These are phyloP conservation scores for Penicillium sp. DNA, from an alignment of 2,329 filamentous ascomycete species.

Conservation along the genomic window DNA sequence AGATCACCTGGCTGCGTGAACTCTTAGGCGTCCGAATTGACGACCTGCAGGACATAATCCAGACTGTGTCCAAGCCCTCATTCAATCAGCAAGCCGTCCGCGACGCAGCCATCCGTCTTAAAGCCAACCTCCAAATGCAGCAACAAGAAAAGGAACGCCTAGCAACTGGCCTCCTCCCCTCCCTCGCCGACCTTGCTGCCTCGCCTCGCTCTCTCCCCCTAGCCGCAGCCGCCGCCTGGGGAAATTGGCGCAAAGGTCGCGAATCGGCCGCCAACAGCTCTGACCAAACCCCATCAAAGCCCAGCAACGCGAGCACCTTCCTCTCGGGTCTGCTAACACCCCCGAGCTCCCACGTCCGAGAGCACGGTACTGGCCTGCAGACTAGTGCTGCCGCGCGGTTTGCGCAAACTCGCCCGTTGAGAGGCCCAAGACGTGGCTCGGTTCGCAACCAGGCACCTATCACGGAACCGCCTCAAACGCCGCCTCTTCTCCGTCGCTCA, in stretches of 20 bases:
- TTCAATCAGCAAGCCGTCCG: slow-evolving; percentile 78
- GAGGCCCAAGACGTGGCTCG: slow-evolving; percentile 31
- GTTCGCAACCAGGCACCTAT: slow-evolving; percentile 31
- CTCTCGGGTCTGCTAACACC: slow-evolving; percentile 83
- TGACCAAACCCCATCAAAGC: slow-evolving; percentile 61
- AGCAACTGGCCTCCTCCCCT: slow-evolving; percentile 69
- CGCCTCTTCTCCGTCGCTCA: slow-evolving; percentile 55
- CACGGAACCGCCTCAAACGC: slow-evolving; percentile 46
- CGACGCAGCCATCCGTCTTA: slow-evolving; percentile 87
- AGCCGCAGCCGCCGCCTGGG: slow-evolving; percentile 93
- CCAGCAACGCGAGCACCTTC: slow-evolving; percentile 58
- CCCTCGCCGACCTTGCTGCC: slow-evolving; percentile 70
- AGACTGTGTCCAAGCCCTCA: slow-evolving; percentile 67
- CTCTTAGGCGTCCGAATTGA: slow-evolving; percentile 85
- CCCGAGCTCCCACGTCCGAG: slow-evolving; percentile 71
- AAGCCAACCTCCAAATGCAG: slow-evolving; percentile 96
- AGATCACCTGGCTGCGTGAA: slow-evolving; percentile 93
- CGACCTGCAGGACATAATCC: slow-evolving; percentile 89
- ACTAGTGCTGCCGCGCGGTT: slow-evolving; percentile 33
- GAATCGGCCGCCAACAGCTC: slow-evolving; percentile 47
- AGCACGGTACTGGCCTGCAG: slow-evolving; percentile 50
- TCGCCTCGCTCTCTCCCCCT: slow-evolving; percentile 77
- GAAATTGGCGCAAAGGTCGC: slow-evolving; percentile 79
- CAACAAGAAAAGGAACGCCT: slow-evolving; percentile 90
- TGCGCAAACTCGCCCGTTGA: slow-evolving; percentile 37